Base-by-base conservation (phyloP, 495 filamentous ascomycete genomes). In the Penicillium atrosanguineum region DNA sequence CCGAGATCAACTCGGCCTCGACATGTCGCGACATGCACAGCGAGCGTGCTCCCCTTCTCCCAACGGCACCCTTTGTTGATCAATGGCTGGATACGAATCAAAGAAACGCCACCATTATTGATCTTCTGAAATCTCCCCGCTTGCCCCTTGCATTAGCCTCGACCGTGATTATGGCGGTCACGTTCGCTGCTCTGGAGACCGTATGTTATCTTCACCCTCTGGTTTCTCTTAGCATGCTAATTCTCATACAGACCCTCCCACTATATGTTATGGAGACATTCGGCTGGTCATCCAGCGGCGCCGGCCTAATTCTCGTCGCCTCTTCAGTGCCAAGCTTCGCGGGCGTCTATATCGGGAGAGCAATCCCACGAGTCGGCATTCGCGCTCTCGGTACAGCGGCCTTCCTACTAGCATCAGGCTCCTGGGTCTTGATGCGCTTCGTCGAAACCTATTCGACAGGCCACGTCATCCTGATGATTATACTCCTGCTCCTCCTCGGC, bases 221-320 rank as follows among this genome's bases (percentile, higher is more conserved):
- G 16, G 25, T 39, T 31, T 16, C 18, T 0, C 19, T 0, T 39
- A 36, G 2, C 41, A 21, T 44, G 1, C 41, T 7, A 38, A 46
- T 31, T 8, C n/a, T 7, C 20, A 19, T 9, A 29, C 42, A 72
- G 75, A 64, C 74, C 2, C 64, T 79, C 56, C 72, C 77, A 4
- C 53, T 78, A 7, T 74, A 69, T 46, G 69, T 75, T 12, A 71
- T 74, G 47, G 44, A 56, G 6, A 71, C 60, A 28, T 87, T 87
- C 68, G 63, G 73, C 50, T 83, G 85, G 84, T 70, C 79, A 36
- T 82, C 84, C 6, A 62, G 82, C 1, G 69, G 73, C 34, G 77
- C 83, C 1, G 85, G 83, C 7, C 64, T 87, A 6, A 69, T 84
- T 16, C 87, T 87, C 65, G 61, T 85, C 8, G 76, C 80, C 1